Evolutionary conservation across 176 grass and related monocot genomes (phyloP).

Genomic region (Rhipidocladum racemiflorum): DNA sequence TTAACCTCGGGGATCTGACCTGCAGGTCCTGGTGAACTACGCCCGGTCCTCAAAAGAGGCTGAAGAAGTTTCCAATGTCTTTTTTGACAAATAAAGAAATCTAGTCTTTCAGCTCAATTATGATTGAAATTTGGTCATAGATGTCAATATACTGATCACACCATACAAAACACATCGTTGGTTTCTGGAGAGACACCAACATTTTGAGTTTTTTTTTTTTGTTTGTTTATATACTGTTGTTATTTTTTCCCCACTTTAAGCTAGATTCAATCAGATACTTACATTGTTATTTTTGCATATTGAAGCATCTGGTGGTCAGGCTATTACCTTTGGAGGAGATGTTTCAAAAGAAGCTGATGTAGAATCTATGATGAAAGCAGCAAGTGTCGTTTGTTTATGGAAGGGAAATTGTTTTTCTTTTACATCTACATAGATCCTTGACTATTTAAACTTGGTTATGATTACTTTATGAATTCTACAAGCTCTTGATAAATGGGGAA

Average conservation of each 20-base stretch:
- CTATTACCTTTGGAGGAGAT: conserved; percentile 91
- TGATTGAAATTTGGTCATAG: background rate
- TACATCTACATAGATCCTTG: background rate
- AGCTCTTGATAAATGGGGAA: conserved; percentile 91
- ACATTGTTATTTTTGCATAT: conserved; percentile 47
- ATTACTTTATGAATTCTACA: conserved; percentile 39
- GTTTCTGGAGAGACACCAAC: background rate
- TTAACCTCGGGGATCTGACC: conserved; percentile 5
- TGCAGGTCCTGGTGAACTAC: conserved; percentile 94
- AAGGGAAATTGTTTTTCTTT: background rate
- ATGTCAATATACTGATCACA: background rate
- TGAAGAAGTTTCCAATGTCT: conserved; percentile 61
- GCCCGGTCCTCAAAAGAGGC: conserved; percentile 94
- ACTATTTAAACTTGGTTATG: conserved; percentile 9
- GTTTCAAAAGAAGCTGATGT: conserved; percentile 97
- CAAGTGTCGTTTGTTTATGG: conserved; percentile 47
- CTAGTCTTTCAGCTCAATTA: background rate
- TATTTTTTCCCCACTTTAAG: background rate
- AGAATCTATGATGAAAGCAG: conserved; percentile 93
- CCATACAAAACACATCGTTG: background rate
- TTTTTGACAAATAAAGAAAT: background rate
- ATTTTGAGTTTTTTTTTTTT: background rate
- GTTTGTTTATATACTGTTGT: background rate
- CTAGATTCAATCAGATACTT: background rate
- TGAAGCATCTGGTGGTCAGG: conserved; percentile 78